Percentiles rank a stretch among this genome's conserved stretches.
Conservation (phyloP, 2,329 filamentous ascomycete genomes). For the Sclerotiophoma versabilis region DNA sequence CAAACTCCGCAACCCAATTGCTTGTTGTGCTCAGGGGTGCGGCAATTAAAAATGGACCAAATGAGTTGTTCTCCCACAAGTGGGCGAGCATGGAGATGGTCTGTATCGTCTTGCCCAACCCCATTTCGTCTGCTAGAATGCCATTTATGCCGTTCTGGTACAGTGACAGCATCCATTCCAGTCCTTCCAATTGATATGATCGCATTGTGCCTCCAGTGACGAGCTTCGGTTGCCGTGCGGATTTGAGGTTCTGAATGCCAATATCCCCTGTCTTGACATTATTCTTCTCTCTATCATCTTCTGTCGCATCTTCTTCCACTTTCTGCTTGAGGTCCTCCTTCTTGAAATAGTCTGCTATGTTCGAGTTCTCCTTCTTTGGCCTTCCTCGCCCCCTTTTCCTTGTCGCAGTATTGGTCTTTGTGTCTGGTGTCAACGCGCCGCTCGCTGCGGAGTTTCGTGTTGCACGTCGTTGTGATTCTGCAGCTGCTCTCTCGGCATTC, state of each 20-base stretch:
- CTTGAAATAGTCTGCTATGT: slow-evolving; percentile 67
- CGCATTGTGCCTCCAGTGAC: slow-evolving; percentile 90
- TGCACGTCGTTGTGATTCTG: slow-evolving; percentile 55
- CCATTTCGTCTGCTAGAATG: slow-evolving; percentile 94
- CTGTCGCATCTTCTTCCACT: slow-evolving; percentile 63
- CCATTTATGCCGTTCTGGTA: slow-evolving; percentile 93
- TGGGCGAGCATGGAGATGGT: slow-evolving; percentile 88
- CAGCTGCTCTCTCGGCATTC: slow-evolving; percentile 56
- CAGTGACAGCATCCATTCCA: slow-evolving; percentile 86
- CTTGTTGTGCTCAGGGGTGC: slow-evolving; percentile 89
- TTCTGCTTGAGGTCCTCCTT: slow-evolving; percentile 64
- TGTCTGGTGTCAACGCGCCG: slow-evolving; percentile 22
- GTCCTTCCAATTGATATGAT: slow-evolving; percentile 89
- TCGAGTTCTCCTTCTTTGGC: slow-evolving; percentile 50
- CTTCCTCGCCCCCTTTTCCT: slow-evolving; percentile 46
- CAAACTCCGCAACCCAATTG: slow-evolving; percentile 96
- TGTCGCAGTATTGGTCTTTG: slow-evolving; percentile 26
- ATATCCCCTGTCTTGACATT: slow-evolving; percentile 66
- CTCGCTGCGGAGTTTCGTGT: slow-evolving; percentile 49
- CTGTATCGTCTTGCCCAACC: slow-evolving; percentile 89
- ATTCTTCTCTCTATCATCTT: slow-evolving; percentile 64
- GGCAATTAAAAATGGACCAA: slow-evolving; percentile 89
- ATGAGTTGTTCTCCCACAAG: slow-evolving; percentile 83
- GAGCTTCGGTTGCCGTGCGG: slow-evolving; percentile 84
- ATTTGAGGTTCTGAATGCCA: slow-evolving; percentile 72